These are phyloP conservation scores for Barbatosphaeria neglecta DNA, from an alignment of 495 filamentous ascomycete genomes.

Conservation along the genomic window DNA sequence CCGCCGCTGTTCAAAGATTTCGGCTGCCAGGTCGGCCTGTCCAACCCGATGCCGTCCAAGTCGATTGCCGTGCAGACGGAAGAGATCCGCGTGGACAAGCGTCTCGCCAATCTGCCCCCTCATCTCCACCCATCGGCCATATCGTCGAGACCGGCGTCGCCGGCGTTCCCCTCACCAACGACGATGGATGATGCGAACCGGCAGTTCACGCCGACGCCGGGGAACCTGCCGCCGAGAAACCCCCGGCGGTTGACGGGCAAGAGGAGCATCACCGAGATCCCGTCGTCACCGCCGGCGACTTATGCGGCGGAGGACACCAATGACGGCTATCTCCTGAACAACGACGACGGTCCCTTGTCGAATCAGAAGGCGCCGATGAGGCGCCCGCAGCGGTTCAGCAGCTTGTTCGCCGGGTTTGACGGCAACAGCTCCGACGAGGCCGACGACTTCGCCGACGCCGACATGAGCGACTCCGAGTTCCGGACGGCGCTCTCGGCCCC, in stretches of 20 bases:
- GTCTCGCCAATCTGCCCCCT: slow-evolving; percentile 59
- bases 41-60: slow-evolving; percentile 33
- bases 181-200: slow-evolving; percentile 17
- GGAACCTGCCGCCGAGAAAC: slow-evolving; percentile 39
- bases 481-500: slow-evolving; percentile 54
- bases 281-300: slow-evolving; percentile 32
- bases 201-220: slow-evolving; percentile 37
- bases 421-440: slow-evolving; percentile 43
- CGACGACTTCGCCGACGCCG: slow-evolving; percentile 46
- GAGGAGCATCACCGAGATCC: slow-evolving; percentile 31
- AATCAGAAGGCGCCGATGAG: slow-evolving; percentile 48
- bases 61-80: slow-evolving; percentile 82
- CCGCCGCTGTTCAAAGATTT: slow-evolving; percentile 45
- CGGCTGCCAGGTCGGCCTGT: slow-evolving; percentile 41
- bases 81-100: slow-evolving; percentile 66
- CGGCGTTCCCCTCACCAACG: slow-evolving; percentile 16
- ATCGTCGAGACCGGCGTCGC: slow-evolving; percentile 43
- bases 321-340: slow-evolving; percentile 69
- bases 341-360: slow-evolving; percentile 67
- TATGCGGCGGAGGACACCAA: slow-evolving; percentile 29
- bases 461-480: slow-evolving; percentile 54
- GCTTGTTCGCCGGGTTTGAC: slow-evolving; percentile 75
- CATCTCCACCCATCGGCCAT: slow-evolving; percentile 68
- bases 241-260: slow-evolving; percentile 36
- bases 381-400: slow-evolving; percentile 63